A percentile compares a stretch with the other conserved stretches of the same genome.
Evolutionary conservation across 352 stramenopile genomes (phyloP).

Genomic region (Phytophthora hibernalis): DNA sequence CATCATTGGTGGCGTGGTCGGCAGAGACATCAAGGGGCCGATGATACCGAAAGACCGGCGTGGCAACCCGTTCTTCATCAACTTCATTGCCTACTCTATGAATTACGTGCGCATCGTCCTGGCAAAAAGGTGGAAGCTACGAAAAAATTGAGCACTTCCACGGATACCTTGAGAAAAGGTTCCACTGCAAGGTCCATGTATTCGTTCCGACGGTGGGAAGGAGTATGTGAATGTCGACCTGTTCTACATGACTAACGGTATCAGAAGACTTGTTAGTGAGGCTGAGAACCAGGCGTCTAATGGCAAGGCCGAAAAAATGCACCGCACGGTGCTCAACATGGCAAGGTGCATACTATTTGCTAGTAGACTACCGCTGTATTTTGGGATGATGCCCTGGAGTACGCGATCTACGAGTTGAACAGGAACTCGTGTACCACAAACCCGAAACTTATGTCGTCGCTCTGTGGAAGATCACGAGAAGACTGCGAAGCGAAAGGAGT

Average conservation of each 20-base stretch:
- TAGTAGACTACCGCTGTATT: constrained; percentile 32
- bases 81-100: constrained; percentile 1
- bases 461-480: constrained; percentile 18
- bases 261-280: constrained; percentile 32
- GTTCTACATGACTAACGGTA: constrained; percentile 23
- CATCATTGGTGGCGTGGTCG: neutral
- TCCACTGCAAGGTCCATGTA: neutral
- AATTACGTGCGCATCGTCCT: neutral
- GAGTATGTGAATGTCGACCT: constrained; percentile 19
- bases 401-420: constrained; percentile 40
- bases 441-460: neutral
- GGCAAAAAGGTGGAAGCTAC: neutral
- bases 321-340: constrained; percentile 43
- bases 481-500: constrained; percentile 9
- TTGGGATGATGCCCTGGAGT: constrained; percentile 36
- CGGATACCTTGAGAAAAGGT: neutral
- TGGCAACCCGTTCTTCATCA: constrained; percentile 18
- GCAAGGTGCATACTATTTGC: constrained; percentile 35
- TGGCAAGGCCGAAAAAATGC: constrained; percentile 43
- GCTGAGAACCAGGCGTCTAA: constrained; percentile 32
- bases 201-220: neutral
- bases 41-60: constrained; percentile 9
- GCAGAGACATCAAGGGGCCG: constrained; percentile 4
- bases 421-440: constrained; percentile 32
- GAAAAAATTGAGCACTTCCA: neutral